Conservation (phyloP, 2,329 filamentous ascomycete species). For the Penicillium sp. region DNA sequence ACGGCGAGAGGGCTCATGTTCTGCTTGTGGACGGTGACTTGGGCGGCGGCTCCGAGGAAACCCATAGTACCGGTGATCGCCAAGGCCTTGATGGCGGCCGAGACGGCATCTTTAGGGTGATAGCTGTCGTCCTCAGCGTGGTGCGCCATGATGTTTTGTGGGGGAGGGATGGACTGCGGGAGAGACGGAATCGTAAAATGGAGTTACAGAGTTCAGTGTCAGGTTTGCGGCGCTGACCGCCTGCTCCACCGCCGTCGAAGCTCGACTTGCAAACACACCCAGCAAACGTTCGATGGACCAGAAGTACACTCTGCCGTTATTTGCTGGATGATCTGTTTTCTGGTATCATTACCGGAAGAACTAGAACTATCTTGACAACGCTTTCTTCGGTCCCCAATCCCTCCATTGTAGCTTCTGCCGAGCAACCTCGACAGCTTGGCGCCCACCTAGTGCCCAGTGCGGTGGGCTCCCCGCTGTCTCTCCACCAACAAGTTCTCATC, state of each 20-base stretch:
- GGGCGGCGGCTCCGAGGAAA: constrained; percentile 73
- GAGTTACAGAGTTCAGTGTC: background rate
- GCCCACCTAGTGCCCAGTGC: constrained; percentile 26
- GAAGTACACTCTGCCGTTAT: background rate
- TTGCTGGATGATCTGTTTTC: background rate
- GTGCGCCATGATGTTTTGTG: constrained; percentile 53
- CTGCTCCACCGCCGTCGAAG: constrained; percentile 14
- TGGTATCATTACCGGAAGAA: too few relatives aligned
- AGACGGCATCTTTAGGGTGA: constrained; percentile 75
- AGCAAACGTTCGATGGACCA: background rate
- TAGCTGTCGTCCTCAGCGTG: constrained; percentile 58
- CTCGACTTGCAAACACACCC: constrained; percentile 7
- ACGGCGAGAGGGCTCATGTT: constrained; percentile 82
- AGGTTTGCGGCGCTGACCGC: constrained; percentile 31
- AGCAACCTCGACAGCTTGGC: constrained; percentile 21
- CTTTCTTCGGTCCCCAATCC: background rate
- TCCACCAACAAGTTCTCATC: constrained; percentile 22
- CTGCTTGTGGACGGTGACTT: constrained; percentile 82
- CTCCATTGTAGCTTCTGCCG: background rate
- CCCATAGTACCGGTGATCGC: constrained; percentile 70
- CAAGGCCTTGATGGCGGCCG: constrained; percentile 66
- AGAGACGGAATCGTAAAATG: constrained; percentile 26
- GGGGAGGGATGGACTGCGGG: constrained; percentile 32
- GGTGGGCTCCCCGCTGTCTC: constrained; percentile 33
- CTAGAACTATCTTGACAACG: background rate